Evolutionary conservation across 257 asterid species (phyloP).

Genomic region (Mentha longifolia): DNA sequence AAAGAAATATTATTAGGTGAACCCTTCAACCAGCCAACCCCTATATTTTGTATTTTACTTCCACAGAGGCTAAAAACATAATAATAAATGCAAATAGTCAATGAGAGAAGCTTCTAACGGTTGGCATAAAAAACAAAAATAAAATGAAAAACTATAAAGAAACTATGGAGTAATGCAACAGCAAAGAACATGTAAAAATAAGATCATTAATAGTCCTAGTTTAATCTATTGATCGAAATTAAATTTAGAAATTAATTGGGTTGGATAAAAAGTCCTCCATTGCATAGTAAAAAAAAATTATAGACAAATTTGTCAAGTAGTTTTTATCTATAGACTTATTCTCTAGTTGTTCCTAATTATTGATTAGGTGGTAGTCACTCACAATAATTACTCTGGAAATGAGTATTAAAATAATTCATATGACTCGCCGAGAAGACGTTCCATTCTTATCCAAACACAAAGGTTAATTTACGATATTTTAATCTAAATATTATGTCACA

Average conservation of each 20-base stretch:
- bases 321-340: not conserved
- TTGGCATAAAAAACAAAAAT: not conserved
- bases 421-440: conserved; percentile 21
- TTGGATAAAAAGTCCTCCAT: no score
- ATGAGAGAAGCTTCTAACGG: conserved; percentile 21
- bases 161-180: no score
- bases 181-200: no score
- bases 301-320: not conserved
- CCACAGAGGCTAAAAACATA: not conserved
- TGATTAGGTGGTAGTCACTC: no score
- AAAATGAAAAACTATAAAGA: not conserved
- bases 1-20: not conserved
- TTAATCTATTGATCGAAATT: no score
- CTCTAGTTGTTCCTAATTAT: not conserved
- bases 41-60: not conserved
- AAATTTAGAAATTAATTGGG: no score
- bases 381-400: not conserved
- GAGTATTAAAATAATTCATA: not conserved
- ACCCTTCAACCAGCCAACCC: not conserved
- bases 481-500: not conserved
- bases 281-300: no score
- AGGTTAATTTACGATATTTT: not conserved
- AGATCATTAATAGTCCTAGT: no score
- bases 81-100: not conserved
- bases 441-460: conserved; percentile 37